Evolutionary conservation across 23 red algal genomes (phyloP), one percentile per base, ranked within the genome.

Genomic region (Gracilaria gracilis): DNA sequence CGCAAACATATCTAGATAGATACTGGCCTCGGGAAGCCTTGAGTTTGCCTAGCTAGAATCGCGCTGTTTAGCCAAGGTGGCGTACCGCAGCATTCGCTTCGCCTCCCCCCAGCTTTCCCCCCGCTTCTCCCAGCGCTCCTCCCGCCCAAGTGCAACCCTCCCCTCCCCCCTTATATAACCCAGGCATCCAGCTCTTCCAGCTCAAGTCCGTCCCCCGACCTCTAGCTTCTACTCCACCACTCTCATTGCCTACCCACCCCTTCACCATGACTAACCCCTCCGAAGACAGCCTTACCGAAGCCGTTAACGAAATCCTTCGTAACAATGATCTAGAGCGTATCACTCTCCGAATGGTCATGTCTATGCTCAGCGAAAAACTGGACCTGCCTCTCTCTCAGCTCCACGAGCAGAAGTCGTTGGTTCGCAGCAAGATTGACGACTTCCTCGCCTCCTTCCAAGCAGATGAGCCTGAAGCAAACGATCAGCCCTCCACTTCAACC

Each of bases 331-430:
- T 92, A 46, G 66, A 84, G 62, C 59, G 66, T 20, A 92, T 92
- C 25, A 92, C 89, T 32, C 48, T 92, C 61, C 89, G 89, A 32
- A 92, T 84, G 77, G 80, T 92, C 67, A 92, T 92, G 64, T 57
- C 47, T 46, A 84, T 84, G 79, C 89, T 92, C 51, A 67, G 61
- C n/a, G 61, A 83, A 20, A 54, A 59, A 34, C 53, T 92, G 36
- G 39, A 31, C 23, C 40, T 67, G 28, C 49, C 77, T 36, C 48
- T 39, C 33, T 40, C 59, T 11, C 48, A 83, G 51, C 69, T 92
- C 19, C 35, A 77, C 5, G 34, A 47, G 33, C 78, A 83, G 24
- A 92, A 92, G 49, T 33, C 57, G 19, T 75, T 84, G 59, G 76
- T 92, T 73, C 89, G 89, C 34, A 50, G 48, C 24, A 92, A 58